Conservation (phyloP, 768 basidiomycete genomes). For the Amanita fuliginea region DNA sequence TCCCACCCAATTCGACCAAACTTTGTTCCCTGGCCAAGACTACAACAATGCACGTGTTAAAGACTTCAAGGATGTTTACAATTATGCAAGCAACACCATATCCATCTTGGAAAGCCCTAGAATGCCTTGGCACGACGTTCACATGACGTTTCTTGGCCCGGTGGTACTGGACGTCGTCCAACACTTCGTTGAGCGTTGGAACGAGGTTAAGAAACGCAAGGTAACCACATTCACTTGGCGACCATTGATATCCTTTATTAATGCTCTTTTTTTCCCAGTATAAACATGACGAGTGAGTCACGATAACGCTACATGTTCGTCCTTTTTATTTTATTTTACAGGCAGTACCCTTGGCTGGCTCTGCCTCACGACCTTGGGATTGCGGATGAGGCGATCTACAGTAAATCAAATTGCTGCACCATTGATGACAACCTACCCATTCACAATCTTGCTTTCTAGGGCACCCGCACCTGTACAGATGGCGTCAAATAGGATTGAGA, state of each 20-base stretch:
- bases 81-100: slow-evolving; percentile 62
- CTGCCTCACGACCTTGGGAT: slow-evolving; percentile 60
- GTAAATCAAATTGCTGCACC: slow-evolving; percentile 16
- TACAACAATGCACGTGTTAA: slow-evolving; percentile 84
- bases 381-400: slow-evolving; percentile 53
- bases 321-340: slow-evolving; percentile 12
- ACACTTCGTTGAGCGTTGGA: slow-evolving; percentile 91
- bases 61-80: slow-evolving; percentile 77
- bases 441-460: slow-evolving; percentile 15
- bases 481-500: slow-evolving; percentile 41
- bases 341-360: slow-evolving; percentile 58
- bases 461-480: slow-evolving; percentile 62
- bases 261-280: slow-evolving; percentile 18
- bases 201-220: slow-evolving; percentile 78
- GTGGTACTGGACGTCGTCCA: slow-evolving; percentile 86
- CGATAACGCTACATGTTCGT: background rate
- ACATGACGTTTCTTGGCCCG: slow-evolving; percentile 75
- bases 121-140: slow-evolving; percentile 98
- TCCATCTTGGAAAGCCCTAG: slow-evolving; percentile 57
- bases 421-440: too few relatives aligned
- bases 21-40: slow-evolving; percentile 89
- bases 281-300: slow-evolving; percentile 35
- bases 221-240: slow-evolving; percentile 19
- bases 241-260: background rate
- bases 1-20: slow-evolving; percentile 70